A percentile compares a stretch with the other conserved stretches of the same genome.
Conservation (phyloP, 140 eudicot species). For the Oenanthe javanica region DNA sequence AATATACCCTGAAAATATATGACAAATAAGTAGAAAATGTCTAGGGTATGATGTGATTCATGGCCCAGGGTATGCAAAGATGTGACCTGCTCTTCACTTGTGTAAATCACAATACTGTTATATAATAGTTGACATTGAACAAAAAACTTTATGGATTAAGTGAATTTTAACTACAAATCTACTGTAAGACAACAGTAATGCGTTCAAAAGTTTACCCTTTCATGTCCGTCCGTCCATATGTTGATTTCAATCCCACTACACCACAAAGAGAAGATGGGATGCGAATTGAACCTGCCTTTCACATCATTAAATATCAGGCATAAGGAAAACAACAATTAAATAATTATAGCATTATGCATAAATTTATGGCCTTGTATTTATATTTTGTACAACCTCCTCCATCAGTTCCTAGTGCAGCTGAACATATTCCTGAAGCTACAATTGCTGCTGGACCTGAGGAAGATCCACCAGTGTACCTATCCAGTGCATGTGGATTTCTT, state of each 20-base stretch:
- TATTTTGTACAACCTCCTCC: constrained; percentile 82
- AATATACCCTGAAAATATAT: not conserved
- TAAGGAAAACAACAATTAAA: not conserved
- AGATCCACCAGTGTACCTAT: constrained; percentile 96
- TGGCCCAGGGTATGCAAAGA: not conserved
- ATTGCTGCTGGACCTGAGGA: constrained; percentile 98
- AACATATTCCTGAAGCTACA: constrained; percentile 90
- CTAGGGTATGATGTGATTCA: not conserved
- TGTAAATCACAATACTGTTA: not conserved
- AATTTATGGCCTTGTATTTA: constrained; percentile 6
- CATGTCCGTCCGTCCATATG: constrained; percentile 79
- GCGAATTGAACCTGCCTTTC: constrained; percentile 72
- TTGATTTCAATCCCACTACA: constrained; percentile 87
- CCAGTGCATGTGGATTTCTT: constrained; percentile 84
- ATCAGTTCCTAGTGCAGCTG: constrained; percentile 96
- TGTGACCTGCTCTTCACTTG: not conserved
- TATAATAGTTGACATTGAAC: not conserved
- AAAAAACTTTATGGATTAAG: not conserved
- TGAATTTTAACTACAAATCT: not conserved
- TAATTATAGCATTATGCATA: not conserved
- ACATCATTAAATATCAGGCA: constrained; percentile 13
- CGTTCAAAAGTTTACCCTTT: constrained; percentile 46
- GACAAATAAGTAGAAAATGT: not conserved
- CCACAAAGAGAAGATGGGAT: constrained; percentile 99
- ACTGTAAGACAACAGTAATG: not conserved